A percentile compares a stretch with the other conserved stretches of the same genome.
Evolutionary conservation across 148 eudicot species (phyloP).

Genomic region (Vaccinium darrowii): DNA sequence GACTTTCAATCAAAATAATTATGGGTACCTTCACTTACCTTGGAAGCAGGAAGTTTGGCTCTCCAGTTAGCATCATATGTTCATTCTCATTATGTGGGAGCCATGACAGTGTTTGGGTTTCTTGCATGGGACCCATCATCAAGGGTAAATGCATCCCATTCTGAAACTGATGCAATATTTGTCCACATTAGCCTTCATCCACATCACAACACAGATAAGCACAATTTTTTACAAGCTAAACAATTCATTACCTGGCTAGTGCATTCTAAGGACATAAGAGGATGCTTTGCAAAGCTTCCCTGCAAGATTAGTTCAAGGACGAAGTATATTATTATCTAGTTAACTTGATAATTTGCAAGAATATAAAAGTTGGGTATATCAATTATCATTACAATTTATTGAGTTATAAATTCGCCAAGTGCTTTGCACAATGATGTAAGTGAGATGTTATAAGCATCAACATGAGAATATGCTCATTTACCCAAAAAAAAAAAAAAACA

Average conservation of each 20-base stretch:
- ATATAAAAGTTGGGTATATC: background rate
- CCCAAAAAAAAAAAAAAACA: too few species aligned
- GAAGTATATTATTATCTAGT: background rate
- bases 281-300: constrained; percentile 59
- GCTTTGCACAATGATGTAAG: background rate
- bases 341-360: background rate
- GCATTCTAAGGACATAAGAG: constrained; percentile 64
- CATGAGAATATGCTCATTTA: background rate
- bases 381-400: background rate
- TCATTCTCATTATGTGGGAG: constrained; percentile 58
- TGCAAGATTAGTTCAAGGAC: constrained; percentile 24
- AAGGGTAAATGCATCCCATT: constrained; percentile 67
- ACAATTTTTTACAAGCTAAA: constrained; percentile 2
- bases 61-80: constrained; percentile 52
- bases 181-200: background rate
- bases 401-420: too few species aligned
- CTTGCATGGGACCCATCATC: constrained; percentile 52
- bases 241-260: constrained; percentile 52
- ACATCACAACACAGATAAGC: background rate
- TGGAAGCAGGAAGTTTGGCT: constrained; percentile 53
- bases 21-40: constrained; percentile 39
- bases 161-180: constrained; percentile 44
- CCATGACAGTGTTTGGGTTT: constrained; percentile 64
- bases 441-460: background rate
- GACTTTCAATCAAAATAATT: background rate